Evolutionary conservation across 1,139 yeast species (phyloP).

Genomic region (Sugiyamaella pinicola): DNA sequence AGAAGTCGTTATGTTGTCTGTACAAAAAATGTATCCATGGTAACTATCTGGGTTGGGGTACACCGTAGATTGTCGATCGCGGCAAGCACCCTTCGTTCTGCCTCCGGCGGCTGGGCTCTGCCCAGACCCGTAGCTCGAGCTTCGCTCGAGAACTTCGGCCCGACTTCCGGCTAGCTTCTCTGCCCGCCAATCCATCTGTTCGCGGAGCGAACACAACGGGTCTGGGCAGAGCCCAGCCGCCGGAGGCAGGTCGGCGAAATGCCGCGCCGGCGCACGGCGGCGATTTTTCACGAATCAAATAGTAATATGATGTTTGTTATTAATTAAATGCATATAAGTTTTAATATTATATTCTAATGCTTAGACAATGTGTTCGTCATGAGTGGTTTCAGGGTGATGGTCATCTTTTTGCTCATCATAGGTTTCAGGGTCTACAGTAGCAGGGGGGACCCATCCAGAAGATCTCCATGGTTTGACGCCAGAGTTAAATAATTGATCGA

Average conservation of each 20-base stretch:
- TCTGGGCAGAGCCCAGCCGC: too few species aligned
- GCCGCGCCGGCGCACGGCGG: too few species aligned
- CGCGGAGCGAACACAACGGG: too few species aligned
- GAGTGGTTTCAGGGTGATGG: constrained; percentile 1
- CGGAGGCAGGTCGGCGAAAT: too few species aligned
- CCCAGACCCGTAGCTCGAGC: too few species aligned
- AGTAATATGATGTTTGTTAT: background rate
- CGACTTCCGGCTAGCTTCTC: too few species aligned
- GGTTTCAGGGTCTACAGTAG: background rate
- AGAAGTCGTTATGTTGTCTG: too few species aligned
- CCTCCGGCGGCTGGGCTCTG: too few species aligned
- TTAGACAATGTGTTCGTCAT: constrained; percentile 12
- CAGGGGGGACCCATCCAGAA: constrained; percentile 33
- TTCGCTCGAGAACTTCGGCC: too few species aligned
- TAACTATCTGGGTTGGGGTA: constrained; percentile 12
- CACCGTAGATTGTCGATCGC: background rate
- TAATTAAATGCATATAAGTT: constrained; percentile 9
- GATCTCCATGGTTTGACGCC: constrained; percentile 40
- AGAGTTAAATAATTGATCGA: constrained; percentile 55
- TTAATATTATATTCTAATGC: background rate
- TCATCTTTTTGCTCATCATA: constrained; percentile 6
- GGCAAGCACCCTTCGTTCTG: too few species aligned
- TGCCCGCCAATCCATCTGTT: too few species aligned
- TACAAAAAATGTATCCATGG: constrained; percentile 1
- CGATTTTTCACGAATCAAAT: too few species aligned